A percentile compares a stretch with the other conserved stretches of the same genome.
Conservation (phyloP, 2,329 filamentous ascomycete species). For the Sclerotinia borealis region DNA sequence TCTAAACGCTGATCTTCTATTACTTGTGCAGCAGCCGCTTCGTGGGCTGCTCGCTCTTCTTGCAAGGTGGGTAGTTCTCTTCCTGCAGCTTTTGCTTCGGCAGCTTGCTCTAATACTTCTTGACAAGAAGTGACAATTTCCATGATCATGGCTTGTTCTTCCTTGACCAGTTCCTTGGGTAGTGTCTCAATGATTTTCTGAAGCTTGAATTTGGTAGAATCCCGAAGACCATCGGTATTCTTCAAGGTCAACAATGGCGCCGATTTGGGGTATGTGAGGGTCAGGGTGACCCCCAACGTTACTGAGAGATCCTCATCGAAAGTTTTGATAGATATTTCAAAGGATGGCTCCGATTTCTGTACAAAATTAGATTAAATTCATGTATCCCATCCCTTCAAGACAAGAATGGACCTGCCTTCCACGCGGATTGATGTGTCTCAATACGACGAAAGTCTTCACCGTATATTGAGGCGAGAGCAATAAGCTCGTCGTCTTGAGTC, state of each 20-base stretch:
- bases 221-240: constrained; percentile 56
- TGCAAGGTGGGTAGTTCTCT: constrained; percentile 78
- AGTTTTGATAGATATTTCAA: constrained; percentile 72
- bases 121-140: constrained; percentile 43
- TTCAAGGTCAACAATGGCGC: constrained; percentile 66
- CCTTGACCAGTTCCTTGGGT: constrained; percentile 45
- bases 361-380: constrained; percentile 12
- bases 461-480: constrained; percentile 82
- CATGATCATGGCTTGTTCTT: constrained; percentile 51
- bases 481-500: constrained; percentile 80
- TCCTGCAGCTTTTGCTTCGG: constrained; percentile 66
- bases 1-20: constrained; percentile 45
- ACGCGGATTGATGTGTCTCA: constrained; percentile 63
- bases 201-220: constrained; percentile 65
- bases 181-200: constrained; percentile 56
- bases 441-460: constrained; percentile 79
- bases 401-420: constrained; percentile 60
- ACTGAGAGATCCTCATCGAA: constrained; percentile 66
- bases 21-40: constrained; percentile 60
- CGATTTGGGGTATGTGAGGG: constrained; percentile 86
- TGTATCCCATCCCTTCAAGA: background rate
- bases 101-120: constrained; percentile 79
- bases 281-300: constrained; percentile 72
- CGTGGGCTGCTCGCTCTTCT: constrained; percentile 79
- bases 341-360: constrained; percentile 73